Conservation (phyloP, 2,329 filamentous ascomycete species). For the Aspergillus pseudonomiae region DNA sequence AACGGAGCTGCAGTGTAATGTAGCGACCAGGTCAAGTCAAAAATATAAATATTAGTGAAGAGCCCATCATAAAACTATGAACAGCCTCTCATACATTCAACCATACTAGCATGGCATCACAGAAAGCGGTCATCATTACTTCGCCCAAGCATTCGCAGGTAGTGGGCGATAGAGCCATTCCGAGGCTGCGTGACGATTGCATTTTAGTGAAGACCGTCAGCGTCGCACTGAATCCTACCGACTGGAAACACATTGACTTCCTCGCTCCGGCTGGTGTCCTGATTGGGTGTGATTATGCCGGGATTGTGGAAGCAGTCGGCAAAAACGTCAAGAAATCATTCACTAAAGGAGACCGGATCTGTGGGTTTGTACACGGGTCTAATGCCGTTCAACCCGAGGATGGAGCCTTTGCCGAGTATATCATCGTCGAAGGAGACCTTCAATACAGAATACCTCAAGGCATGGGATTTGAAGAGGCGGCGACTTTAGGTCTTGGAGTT, state of each 20-base stretch:
- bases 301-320: slow-evolving; percentile 57
- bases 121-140: slow-evolving; percentile 42
- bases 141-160: slow-evolving; percentile 24
- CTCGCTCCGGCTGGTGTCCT: slow-evolving; percentile 41
- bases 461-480: slow-evolving; percentile 55
- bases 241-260: slow-evolving; percentile 55
- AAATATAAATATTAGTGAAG: no score
- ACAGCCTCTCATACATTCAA: no score
- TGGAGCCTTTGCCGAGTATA: slow-evolving; percentile 59
- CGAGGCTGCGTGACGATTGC: slow-evolving; percentile 51
- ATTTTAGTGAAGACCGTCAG: slow-evolving; percentile 56
- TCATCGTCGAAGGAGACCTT: slow-evolving; percentile 54
- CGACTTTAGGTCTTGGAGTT: slow-evolving; percentile 56
- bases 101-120: slow-evolving; percentile 2
- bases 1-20: not conserved
- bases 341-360: slow-evolving; percentile 56
- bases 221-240: slow-evolving; percentile 59
- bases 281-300: slow-evolving; percentile 59
- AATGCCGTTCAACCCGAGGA: slow-evolving; percentile 47
- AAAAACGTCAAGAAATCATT: slow-evolving; percentile 48
- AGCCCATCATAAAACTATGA: no score
- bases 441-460: slow-evolving; percentile 50
- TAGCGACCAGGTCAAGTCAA: no score
- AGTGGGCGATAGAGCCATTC: slow-evolving; percentile 31
- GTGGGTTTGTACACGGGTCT: slow-evolving; percentile 54